Evolutionary conservation across 371 early-diverging fungal genomes (phyloP).

Genomic region (Haplosporangium sp.): DNA sequence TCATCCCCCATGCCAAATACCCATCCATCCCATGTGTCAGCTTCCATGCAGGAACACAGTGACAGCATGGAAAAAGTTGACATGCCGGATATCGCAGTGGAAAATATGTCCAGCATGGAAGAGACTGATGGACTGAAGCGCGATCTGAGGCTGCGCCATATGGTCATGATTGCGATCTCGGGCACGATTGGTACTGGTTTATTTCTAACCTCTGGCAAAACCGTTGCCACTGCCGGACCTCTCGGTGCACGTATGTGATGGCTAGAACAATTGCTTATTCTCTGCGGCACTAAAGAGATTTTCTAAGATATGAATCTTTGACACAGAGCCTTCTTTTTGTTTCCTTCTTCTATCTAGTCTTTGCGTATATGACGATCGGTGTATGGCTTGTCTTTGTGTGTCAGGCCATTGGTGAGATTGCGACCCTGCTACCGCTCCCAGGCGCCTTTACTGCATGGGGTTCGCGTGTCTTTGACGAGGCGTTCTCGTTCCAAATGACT

Average conservation of each 20-base stretch:
- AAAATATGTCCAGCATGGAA: slow-evolving; percentile 17
- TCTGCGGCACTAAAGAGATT: no score
- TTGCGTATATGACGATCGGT: slow-evolving; percentile 78
- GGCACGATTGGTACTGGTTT: slow-evolving; percentile 89
- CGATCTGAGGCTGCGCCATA: slow-evolving; percentile 71
- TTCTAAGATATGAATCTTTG: no score
- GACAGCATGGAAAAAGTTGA: slow-evolving; percentile 25
- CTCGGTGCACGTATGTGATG: slow-evolving; percentile 70
- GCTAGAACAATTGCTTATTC: no score
- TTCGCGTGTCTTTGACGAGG: slow-evolving; percentile 84
- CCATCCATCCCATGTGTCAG: no score
- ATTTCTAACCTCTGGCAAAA: slow-evolving; percentile 84
- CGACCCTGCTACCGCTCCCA: slow-evolving; percentile 82
- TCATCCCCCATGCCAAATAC: no score
- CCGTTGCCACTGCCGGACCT: slow-evolving; percentile 82
- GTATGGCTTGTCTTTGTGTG: slow-evolving; percentile 83
- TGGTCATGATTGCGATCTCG: slow-evolving; percentile 86
- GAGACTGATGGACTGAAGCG: slow-evolving; percentile 58
- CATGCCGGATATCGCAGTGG: slow-evolving; percentile 18
- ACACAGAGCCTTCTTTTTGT: background rate
- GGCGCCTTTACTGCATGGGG: slow-evolving; percentile 88
- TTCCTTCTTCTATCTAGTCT: slow-evolving; percentile 54
- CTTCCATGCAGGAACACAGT: no score
- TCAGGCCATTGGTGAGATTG: slow-evolving; percentile 90
- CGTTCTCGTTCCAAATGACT: slow-evolving; percentile 73